A percentile compares a stretch with the other conserved stretches of the same genome.
These are phyloP conservation scores for Sporobolomyces roseus DNA, from an alignment of 768 basidiomycete species.

Conservation along the genomic window DNA sequence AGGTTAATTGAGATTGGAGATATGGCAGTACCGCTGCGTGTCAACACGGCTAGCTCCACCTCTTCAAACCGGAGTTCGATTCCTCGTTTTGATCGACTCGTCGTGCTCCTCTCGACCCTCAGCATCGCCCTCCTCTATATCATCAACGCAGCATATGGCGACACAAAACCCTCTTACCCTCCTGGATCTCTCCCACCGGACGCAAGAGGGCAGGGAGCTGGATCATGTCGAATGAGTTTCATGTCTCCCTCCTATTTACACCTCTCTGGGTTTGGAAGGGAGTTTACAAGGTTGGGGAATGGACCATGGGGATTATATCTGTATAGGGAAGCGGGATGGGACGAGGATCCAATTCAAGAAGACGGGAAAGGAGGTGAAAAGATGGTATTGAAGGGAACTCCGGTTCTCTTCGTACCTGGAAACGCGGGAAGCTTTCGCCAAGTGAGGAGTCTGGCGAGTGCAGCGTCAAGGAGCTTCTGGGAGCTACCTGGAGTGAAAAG, in stretches of 20 bases:
- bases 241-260: slow-evolving; percentile 87
- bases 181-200: slow-evolving; percentile 36
- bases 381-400: slow-evolving; percentile 55
- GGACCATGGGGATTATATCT: slow-evolving; percentile 60
- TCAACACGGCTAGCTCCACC: background rate
- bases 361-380: background rate
- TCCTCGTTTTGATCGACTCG: slow-evolving; percentile 10
- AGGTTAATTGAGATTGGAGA: too few species aligned
- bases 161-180: slow-evolving; percentile 39
- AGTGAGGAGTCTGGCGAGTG: slow-evolving; percentile 89
- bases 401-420: slow-evolving; percentile 95
- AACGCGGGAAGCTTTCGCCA: slow-evolving; percentile 94
- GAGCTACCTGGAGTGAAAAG: slow-evolving; percentile 53
- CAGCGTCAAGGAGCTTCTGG: slow-evolving; percentile 76
- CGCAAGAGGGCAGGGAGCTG: slow-evolving; percentile 30
- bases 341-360: slow-evolving; percentile 58
- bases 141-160: slow-evolving; percentile 33
- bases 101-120: background rate
- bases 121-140: slow-evolving; percentile 19
- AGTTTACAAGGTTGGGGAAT: slow-evolving; percentile 57
- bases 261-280: slow-evolving; percentile 63
- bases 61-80: background rate
- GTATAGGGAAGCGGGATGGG: slow-evolving; percentile 86
- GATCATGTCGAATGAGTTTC: slow-evolving; percentile 80
- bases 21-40: too few species aligned